Evolutionary conservation across 352 stramenopile genomes (phyloP).

Genomic region (Globisporangium cystogenes): DNA sequence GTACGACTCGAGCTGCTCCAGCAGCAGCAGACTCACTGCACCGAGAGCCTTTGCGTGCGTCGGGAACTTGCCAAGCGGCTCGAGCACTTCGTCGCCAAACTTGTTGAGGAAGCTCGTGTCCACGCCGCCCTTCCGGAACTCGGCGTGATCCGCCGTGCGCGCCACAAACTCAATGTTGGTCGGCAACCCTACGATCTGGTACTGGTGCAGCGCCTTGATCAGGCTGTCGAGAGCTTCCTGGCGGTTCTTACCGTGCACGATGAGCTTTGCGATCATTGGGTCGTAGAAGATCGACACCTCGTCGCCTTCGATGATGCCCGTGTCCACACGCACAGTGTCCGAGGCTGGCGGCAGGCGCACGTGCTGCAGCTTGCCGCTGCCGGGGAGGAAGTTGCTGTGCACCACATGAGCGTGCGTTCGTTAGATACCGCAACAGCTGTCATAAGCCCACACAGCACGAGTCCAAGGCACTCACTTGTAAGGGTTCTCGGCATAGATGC

Average conservation of each 20-base stretch:
- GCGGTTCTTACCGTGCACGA: slow-evolving; percentile 87
- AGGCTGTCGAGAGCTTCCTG: slow-evolving; percentile 81
- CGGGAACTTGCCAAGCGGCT: slow-evolving; percentile 44
- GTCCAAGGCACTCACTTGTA: slow-evolving; percentile 50
- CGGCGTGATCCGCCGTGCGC: slow-evolving; percentile 78
- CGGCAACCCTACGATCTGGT: slow-evolving; percentile 90
- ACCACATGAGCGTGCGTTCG: not conserved
- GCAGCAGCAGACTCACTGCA: slow-evolving; percentile 65
- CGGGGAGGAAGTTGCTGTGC: slow-evolving; percentile 85
- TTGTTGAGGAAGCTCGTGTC: slow-evolving; percentile 94
- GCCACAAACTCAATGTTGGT: slow-evolving; percentile 95
- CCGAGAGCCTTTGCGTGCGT: slow-evolving; percentile 66
- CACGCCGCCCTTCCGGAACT: slow-evolving; percentile 87
- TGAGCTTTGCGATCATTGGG: slow-evolving; percentile 93
- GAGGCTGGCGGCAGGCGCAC: slow-evolving; percentile 66
- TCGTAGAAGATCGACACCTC: slow-evolving; percentile 93
- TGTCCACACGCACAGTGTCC: slow-evolving; percentile 85
- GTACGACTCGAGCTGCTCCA: slow-evolving; percentile 43
- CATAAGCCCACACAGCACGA: not conserved
- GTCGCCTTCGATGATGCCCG: slow-evolving; percentile 84
- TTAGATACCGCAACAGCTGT: slow-evolving; percentile 2
- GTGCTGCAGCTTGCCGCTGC: slow-evolving; percentile 83
- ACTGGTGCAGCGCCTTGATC: slow-evolving; percentile 81
- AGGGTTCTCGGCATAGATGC: slow-evolving; percentile 95
- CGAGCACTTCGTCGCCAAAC: slow-evolving; percentile 80